Base-by-base conservation (phyloP, 2,329 filamentous ascomycete genomes). In the Colletotrichum sp. region DNA sequence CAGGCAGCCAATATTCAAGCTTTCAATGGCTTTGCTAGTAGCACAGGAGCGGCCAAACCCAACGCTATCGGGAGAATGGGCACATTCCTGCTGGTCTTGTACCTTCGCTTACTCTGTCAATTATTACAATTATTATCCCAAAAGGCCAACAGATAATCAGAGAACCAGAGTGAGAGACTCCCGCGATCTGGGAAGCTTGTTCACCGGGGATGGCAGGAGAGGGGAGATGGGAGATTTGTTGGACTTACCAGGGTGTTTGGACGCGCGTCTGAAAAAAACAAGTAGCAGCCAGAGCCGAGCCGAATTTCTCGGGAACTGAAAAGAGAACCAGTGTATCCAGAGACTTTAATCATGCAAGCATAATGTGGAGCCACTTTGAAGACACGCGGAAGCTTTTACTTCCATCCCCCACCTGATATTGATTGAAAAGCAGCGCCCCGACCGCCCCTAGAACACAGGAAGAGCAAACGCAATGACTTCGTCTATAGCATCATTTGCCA, bases 301-400 rank as follows among this genome's bases (percentile, higher is more conserved):
- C 36, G 0, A 44, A 18, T 10, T 10, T 0, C 39, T 44, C 0
- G 5, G 1, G 8, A 44, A 10, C 2, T 0, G 2, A 5, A 10
- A n/a, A 3, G 1, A 6, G 10, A 39, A 3, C 8, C 39, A 5
- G 18, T 4, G 12, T 6, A 0, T 44, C 0, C 1, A 6, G 18
- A 8, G 44, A 13, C 44, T 13, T 48, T 4, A n/a, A n/a, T n/a
- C n/a, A n/a, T n/a, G n/a, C n/a, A n/a, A n/a, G n/a, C n/a, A n/a
- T n/a, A n/a, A n/a, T n/a, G n/a, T n/a, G n/a, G n/a, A n/a, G 1
- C 3, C 18, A 7, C 9, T 7, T 7, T 0, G 0, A 22, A 48
- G 9, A n/a, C 6, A 48, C 44, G 18, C 16, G 39, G 18, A 48
- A 10, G 44, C 44, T 48, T 12, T 48, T n/a, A 48, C 39, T 12